Evolutionary conservation across 2,329 filamentous ascomycete species (phyloP), one percentile per base, ranked within the genome.

Genomic region (Acrodontium crateriforme): DNA sequence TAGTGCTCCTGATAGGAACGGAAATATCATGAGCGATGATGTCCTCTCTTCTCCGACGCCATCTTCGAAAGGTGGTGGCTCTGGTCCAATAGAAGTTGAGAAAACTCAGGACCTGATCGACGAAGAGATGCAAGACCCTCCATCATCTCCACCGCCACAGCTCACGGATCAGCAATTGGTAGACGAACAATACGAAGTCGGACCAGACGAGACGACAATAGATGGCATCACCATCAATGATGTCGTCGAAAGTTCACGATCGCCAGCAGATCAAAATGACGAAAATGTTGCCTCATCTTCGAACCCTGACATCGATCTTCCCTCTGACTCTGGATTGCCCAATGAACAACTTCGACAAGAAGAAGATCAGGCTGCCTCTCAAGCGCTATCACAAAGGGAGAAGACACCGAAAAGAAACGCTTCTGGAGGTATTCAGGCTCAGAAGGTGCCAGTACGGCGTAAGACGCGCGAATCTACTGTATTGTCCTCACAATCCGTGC

Each of bases 1-100:
- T 9, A 45, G 59, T 11, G 45, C 47, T 7, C 37, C 44, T n/a
- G 53, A 57, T 6, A 38, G 45, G 5, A 44, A 50, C 16, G 50
- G 50, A n/a, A n/a, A n/a, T 7, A 40, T 36, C 40, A 56, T 47
- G 53, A 62, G 65, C 26, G 56, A 55, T 15, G 62, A 63, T 28
- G 48, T 65, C 12, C 58, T 55, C 8, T 68, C 63, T 5, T 68
- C 65, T n/a, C 65, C 65, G 3, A 68, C 64, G 2, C 63, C 64
- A 7, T 39, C 37, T 4, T 18, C 55, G 10, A 22, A 12, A 5
- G 13, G 13, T n/a, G 20, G 4, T 22, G 20, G 20, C n/a, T n/a
- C n/a, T n/a, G n/a, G n/a, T n/a, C n/a, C n/a, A n/a, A n/a, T n/a
- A n/a, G n/a, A n/a, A n/a, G n/a, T n/a, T n/a, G n/a, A n/a, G n/a